Percentiles rank a stretch among this genome's conserved stretches.
These are phyloP conservation scores for Suaeda aralocaspica DNA, from an alignment of 148 eudicot species.

Conservation along the genomic window DNA sequence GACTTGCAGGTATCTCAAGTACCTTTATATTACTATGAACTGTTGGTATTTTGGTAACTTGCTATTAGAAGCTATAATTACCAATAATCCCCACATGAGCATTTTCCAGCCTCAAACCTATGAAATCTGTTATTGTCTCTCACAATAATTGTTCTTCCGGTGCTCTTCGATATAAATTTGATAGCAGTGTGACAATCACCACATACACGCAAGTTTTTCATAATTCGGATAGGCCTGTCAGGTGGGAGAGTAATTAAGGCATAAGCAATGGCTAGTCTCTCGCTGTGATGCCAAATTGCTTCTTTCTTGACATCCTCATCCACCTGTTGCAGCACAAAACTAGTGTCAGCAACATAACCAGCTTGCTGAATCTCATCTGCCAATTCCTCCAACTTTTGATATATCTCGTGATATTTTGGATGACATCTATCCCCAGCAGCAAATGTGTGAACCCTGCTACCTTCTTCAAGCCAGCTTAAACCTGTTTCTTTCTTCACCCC, in stretches of 20 bases:
- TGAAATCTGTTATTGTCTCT: slow-evolving; percentile 83
- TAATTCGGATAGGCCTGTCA: slow-evolving; percentile 66
- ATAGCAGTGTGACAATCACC: slow-evolving; percentile 91
- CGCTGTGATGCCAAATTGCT: slow-evolving; percentile 67
- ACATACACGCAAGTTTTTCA: slow-evolving; percentile 90
- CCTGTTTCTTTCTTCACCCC: slow-evolving; percentile 88
- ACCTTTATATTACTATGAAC: neutral
- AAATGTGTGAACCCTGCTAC: slow-evolving; percentile 61
- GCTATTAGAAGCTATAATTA: slow-evolving; percentile 24
- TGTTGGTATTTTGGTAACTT: too few relatives aligned
- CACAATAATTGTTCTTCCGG: slow-evolving; percentile 63
- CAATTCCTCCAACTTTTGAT: slow-evolving; percentile 62
- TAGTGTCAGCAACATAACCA: slow-evolving; percentile 83
- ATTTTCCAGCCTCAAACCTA: slow-evolving; percentile 65
- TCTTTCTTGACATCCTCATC: slow-evolving; percentile 54
- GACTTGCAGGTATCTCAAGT: neutral
- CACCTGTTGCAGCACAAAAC: slow-evolving; percentile 65
- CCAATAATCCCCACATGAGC: slow-evolving; percentile 91
- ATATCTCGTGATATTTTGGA: slow-evolving; percentile 44
- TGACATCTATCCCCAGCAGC: slow-evolving; percentile 68
- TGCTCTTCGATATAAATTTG: slow-evolving; percentile 74
- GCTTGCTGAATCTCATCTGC: slow-evolving; percentile 57
- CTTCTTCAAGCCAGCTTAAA: slow-evolving; percentile 91
- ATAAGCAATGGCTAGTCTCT: slow-evolving; percentile 82
- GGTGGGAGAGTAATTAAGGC: slow-evolving; percentile 62